A percentile compares a stretch with the other conserved stretches of the same genome.
Conservation (phyloP, 2,329 filamentous ascomycete genomes). For the Leptographium procerum region DNA sequence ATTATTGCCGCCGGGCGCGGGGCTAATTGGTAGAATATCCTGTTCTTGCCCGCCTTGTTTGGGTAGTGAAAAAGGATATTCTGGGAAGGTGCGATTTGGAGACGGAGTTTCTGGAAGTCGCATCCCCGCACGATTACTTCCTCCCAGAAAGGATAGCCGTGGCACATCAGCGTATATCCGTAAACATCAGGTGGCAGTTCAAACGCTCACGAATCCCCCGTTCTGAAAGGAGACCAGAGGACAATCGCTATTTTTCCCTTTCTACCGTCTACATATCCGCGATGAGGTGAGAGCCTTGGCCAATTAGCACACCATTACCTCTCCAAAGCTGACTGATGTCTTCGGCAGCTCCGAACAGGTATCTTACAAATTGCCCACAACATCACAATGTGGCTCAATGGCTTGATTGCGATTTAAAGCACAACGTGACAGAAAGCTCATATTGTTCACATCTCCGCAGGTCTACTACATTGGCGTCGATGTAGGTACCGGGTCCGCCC, state of each 20-base stretch:
- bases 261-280: no score
- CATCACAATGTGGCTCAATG: no score
- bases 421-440: neutral
- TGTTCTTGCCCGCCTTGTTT: neutral
- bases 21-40: neutral
- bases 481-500: slow-evolving; percentile 88
- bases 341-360: neutral
- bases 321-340: neutral
- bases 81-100: neutral
- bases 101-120: neutral
- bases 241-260: no score
- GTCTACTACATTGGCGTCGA: slow-evolving; percentile 75
- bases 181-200: neutral
- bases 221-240: no score
- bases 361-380: neutral
- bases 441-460: slow-evolving; percentile 17
- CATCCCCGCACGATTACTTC: neutral
- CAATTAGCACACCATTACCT: neutral
- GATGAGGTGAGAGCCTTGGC: neutral
- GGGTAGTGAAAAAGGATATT: neutral
- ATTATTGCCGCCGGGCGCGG: neutral
- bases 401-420: neutral
- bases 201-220: no score
- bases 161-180: neutral
- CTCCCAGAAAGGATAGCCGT: neutral